These are phyloP conservation scores for Fusarium neocosmosporiellum DNA, from an alignment of 2,329 filamentous ascomycete species.

Conservation along the genomic window DNA sequence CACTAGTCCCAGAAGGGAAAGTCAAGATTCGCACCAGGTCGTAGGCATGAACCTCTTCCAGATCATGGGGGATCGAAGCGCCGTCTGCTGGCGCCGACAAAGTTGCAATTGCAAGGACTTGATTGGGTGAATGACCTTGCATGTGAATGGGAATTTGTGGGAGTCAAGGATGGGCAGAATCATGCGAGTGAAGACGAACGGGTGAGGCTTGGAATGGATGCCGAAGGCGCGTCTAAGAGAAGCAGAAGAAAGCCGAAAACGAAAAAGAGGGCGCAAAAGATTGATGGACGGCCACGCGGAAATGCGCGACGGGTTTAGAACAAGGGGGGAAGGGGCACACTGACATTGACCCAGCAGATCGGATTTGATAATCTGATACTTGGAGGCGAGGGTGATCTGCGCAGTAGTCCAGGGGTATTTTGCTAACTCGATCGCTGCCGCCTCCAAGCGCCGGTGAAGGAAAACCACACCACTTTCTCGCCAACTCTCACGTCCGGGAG, in stretches of 20 bases:
- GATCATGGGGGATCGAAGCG: neutral
- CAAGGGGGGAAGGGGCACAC: slow-evolving; percentile 5
- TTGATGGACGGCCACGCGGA: slow-evolving; percentile 24
- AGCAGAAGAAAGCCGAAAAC: slow-evolving; percentile 32
- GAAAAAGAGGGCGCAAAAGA: slow-evolving; percentile 34
- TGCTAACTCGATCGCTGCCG: slow-evolving; percentile 23
- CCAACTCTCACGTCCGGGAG: slow-evolving; percentile 20
- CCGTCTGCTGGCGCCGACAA: neutral
- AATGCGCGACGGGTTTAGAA: slow-evolving; percentile 15
- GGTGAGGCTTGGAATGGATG: slow-evolving; percentile 17
- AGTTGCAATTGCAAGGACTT: slow-evolving; percentile 17
- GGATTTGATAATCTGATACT: slow-evolving; percentile 37
- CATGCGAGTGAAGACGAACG: slow-evolving; percentile 14
- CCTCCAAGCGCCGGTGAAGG: slow-evolving; percentile 14
- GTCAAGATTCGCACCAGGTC: neutral
- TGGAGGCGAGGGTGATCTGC: slow-evolving; percentile 22
- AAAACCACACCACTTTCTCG: slow-evolving; percentile 37
- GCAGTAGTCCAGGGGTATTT: slow-evolving; percentile 17
- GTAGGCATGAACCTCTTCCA: neutral
- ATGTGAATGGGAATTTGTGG: slow-evolving; percentile 4
- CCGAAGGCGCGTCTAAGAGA: neutral
- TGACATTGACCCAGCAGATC: slow-evolving; percentile 25
- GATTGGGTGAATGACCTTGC: slow-evolving; percentile 11
- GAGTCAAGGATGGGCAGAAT: neutral
- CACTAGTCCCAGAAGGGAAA: slow-evolving; percentile 3